These are phyloP conservation scores for Ceratobasidium sp. DNA, from an alignment of 1,284 basidiomycete genomes.

Conservation along the genomic window DNA sequence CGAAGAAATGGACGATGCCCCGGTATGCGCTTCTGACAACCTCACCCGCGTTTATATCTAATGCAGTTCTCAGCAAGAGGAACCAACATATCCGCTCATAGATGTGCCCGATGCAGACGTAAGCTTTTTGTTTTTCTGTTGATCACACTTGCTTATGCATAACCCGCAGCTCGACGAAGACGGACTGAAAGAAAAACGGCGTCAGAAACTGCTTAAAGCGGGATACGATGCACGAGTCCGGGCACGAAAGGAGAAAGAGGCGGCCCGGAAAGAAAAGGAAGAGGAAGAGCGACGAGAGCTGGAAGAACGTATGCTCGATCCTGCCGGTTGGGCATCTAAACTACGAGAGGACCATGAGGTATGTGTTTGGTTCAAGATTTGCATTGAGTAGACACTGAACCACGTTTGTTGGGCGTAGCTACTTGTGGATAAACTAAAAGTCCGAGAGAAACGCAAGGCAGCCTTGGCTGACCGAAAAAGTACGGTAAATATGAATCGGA, in stretches of 20 bases:
- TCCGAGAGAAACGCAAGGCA: constrained; percentile 81
- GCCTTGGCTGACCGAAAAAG: constrained; percentile 93
- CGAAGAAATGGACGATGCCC: constrained; percentile 67
- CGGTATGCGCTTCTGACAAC: constrained; percentile 50
- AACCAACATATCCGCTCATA: constrained; percentile 87
- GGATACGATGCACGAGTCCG: constrained; percentile 93
- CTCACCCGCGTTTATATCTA: neutral
- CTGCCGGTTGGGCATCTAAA: constrained; percentile 75
- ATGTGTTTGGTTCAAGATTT: constrained; percentile 46
- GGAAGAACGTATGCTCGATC: constrained; percentile 78
- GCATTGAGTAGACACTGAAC: neutral
- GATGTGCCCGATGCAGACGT: constrained; percentile 92
- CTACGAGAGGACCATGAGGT: constrained; percentile 84
- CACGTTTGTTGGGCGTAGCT: constrained; percentile 58
- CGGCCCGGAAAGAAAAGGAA: constrained; percentile 79
- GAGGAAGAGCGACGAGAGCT: constrained; percentile 79
- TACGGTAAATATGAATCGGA: constrained; percentile 92
- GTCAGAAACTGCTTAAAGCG: constrained; percentile 92
- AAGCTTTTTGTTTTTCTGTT: constrained; percentile 23
- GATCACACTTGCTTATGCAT: neutral
- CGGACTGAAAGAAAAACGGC: constrained; percentile 92
- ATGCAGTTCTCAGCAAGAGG: constrained; percentile 63
- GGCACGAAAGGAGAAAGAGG: constrained; percentile 88
- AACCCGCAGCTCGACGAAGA: constrained; percentile 83
- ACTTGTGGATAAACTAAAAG: constrained; percentile 86